These are phyloP conservation scores for Pseudevernia furfuracea DNA, from an alignment of 495 filamentous ascomycete species.

Conservation along the genomic window DNA sequence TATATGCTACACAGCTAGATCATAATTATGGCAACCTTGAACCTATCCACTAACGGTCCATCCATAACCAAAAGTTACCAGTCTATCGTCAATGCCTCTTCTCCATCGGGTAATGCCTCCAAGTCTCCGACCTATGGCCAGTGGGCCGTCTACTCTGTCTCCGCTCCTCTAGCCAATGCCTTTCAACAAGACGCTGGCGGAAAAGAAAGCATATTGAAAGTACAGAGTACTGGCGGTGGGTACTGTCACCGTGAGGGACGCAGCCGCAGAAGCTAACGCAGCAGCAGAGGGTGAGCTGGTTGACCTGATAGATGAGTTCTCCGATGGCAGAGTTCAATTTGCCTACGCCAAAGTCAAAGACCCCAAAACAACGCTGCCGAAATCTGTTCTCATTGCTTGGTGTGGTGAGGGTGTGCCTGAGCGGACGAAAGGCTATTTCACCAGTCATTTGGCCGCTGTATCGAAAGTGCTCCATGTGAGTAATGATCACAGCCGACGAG, in stretches of 20 bases:
- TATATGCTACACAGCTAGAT: conserved; percentile 1
- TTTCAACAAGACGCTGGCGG: conserved; percentile 74
- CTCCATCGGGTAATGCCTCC: conserved; percentile 55
- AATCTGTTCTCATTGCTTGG: conserved; percentile 91
- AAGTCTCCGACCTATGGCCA: conserved; percentile 64
- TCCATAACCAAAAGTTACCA: conserved; percentile 92
- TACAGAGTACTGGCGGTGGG: conserved; percentile 82
- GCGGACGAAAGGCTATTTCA: conserved; percentile 96
- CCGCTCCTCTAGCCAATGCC: conserved; percentile 78
- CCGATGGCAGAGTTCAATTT: conserved; percentile 91
- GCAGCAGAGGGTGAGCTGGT: conserved; percentile 75
- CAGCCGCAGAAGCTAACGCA: conserved; percentile 6
- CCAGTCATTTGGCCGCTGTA: conserved; percentile 80
- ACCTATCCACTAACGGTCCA: conserved; percentile 81
- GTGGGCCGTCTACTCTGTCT: conserved; percentile 90
- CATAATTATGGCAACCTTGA: conserved; percentile 75
- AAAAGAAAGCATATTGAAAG: conserved; percentile 92
- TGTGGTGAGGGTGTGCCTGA: conserved; percentile 98
- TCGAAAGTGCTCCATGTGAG: conserved; percentile 79
- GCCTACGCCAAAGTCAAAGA: conserved; percentile 95
- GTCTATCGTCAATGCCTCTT: conserved; percentile 66
- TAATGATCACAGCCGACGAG: conserved; percentile 1
- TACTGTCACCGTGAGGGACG: conserved; percentile 15
- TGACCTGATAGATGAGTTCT: conserved; percentile 97
- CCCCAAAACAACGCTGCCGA: conserved; percentile 82